These are phyloP conservation scores for Nymphaea colorata DNA, from an alignment of 164 flowering plant species.

Conservation along the genomic window DNA sequence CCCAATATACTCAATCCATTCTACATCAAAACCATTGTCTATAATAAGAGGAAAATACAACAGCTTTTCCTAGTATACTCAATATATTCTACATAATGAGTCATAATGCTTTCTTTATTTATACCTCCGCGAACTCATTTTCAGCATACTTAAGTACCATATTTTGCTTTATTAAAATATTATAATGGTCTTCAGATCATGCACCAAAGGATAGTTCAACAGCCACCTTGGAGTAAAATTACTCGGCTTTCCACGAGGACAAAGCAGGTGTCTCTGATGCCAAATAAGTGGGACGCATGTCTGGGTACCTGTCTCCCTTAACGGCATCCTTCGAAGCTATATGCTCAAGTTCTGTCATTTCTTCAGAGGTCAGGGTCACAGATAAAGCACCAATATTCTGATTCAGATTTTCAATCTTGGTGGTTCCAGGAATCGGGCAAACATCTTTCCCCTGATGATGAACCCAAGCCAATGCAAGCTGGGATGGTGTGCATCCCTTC, in stretches of 20 bases:
- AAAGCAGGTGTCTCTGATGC: conserved; percentile 16
- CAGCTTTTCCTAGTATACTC: too few species aligned
- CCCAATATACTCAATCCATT: too few species aligned
- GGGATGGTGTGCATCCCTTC: conserved; percentile 29
- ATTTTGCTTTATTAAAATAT: too few species aligned
- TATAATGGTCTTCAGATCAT: not conserved
- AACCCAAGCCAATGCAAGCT: conserved; percentile 35
- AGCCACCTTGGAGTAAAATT: not conserved
- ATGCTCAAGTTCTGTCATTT: conserved; percentile 27
- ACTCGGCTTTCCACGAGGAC: conserved; percentile 17
- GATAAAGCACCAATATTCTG: conserved; percentile 34
- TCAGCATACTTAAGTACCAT: too few species aligned
- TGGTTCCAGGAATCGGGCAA: conserved; percentile 38
- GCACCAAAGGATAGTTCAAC: not conserved
- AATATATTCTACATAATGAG: too few species aligned
- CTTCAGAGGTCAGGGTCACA: conserved; percentile 24
- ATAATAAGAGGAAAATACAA: too few species aligned
- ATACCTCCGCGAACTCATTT: too few species aligned
- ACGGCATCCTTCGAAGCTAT: conserved; percentile 16
- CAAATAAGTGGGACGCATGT: conserved; percentile 3
- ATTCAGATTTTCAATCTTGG: conserved; percentile 30
- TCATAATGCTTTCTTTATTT: too few species aligned
- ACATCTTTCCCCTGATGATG: conserved; percentile 30
- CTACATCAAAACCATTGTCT: too few species aligned
- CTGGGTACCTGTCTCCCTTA: conserved; percentile 21